These are phyloP conservation scores for Aspergillus fischeri DNA, from an alignment of 2,329 filamentous ascomycete genomes.

Conservation along the genomic window DNA sequence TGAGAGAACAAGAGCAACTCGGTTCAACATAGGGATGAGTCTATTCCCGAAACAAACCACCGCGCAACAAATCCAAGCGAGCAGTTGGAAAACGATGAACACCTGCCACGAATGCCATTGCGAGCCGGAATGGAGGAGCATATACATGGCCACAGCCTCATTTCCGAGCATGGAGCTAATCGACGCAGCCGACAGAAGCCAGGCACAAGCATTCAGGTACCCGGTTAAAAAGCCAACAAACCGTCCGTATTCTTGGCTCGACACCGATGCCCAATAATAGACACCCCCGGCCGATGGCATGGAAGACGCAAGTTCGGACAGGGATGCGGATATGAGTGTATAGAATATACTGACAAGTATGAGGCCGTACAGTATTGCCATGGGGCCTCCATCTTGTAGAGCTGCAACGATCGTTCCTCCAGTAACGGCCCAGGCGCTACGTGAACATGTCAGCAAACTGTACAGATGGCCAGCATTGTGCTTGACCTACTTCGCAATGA, in stretches of 20 bases:
- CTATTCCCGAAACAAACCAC: conserved; percentile 53
- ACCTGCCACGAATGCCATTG: conserved; percentile 29
- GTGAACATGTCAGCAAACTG: conserved; percentile 1
- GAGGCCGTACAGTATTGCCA: conserved; percentile 58
- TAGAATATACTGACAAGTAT: conserved; percentile 46
- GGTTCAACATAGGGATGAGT: conserved; percentile 46
- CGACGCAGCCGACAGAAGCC: conserved; percentile 28
- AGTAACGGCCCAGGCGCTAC: conserved; percentile 59
- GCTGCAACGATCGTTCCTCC: conserved; percentile 53
- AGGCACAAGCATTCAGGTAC: conserved; percentile 31
- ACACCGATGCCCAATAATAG: conserved; percentile 56
- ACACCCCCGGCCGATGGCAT: conserved; percentile 53
- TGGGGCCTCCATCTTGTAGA: conserved; percentile 57
- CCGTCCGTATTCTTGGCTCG: conserved; percentile 46
- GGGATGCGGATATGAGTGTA: conserved; percentile 50
- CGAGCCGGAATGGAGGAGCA: conserved; percentile 19
- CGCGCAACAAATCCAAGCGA: conserved; percentile 49
- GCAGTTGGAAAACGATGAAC: conserved; percentile 38
- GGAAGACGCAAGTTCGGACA: conserved; percentile 55
- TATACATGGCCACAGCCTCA: conserved; percentile 29
- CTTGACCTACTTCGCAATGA: conserved; percentile 40
- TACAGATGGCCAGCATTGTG: neutral
- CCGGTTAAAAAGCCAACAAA: conserved; percentile 39
- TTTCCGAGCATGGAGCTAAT: conserved; percentile 31
- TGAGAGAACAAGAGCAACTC: conserved; percentile 52